Conservation (phyloP, 2,329 filamentous ascomycete species). For the Podosphaera fusca region DNA sequence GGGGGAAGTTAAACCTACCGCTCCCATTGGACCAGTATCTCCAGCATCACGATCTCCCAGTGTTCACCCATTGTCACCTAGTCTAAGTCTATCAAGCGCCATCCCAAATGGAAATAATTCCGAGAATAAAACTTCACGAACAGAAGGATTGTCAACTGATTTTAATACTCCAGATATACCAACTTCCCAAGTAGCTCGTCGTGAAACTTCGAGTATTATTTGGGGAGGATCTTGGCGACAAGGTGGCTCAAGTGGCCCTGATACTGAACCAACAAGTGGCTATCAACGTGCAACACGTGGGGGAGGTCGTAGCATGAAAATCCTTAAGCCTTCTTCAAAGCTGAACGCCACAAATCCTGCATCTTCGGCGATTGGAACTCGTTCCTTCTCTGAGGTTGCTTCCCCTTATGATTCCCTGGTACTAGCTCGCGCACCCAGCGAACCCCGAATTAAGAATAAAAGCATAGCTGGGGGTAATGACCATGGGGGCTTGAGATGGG, state of each 20-base stretch:
- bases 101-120: slow-evolving; percentile 5
- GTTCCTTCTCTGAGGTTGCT: slow-evolving; percentile 22
- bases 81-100: background rate
- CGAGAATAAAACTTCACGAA: slow-evolving; percentile 7
- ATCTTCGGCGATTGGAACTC: slow-evolving; percentile 17
- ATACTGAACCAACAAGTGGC: slow-evolving; percentile 20
- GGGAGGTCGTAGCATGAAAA: slow-evolving; percentile 54
- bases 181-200: slow-evolving; percentile 14
- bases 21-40: slow-evolving; percentile 1
- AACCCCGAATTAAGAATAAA: slow-evolving; percentile 32
- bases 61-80: background rate
- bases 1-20: background rate
- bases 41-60: slow-evolving; percentile 7
- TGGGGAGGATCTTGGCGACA: slow-evolving; percentile 53
- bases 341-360: slow-evolving; percentile 27
- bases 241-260: slow-evolving; percentile 14
- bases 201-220: slow-evolving; percentile 31
- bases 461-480: slow-evolving; percentile 5
- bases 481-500: slow-evolving; percentile 20
- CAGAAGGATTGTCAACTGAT: slow-evolving; percentile 3
- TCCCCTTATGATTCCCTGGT: slow-evolving; percentile 27
- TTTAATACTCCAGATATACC: slow-evolving; percentile 4
- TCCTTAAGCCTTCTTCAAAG: slow-evolving; percentile 56
- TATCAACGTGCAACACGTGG: slow-evolving; percentile 48
- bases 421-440: slow-evolving; percentile 21